A percentile compares a stretch with the other conserved stretches of the same genome.
Evolutionary conservation across 1,284 basidiomycete genomes (phyloP).

Genomic region (Lentinula novae-zelandiae): DNA sequence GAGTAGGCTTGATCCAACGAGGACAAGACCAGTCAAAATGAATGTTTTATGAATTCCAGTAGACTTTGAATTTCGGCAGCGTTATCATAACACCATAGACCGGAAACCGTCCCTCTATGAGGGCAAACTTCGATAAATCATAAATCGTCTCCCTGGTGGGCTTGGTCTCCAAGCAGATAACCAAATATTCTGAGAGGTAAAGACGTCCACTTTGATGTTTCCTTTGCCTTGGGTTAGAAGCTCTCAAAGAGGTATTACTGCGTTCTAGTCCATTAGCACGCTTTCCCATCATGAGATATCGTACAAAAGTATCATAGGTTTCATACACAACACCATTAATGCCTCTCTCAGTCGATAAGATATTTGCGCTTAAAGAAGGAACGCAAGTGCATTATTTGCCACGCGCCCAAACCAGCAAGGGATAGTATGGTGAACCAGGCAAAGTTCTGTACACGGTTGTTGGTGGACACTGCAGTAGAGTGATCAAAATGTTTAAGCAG

Average conservation of each 20-base stretch:
- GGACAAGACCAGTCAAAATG: conserved; percentile 26
- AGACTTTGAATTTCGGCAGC: neutral
- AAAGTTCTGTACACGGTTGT: conserved; percentile 88
- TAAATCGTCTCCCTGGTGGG: too few species aligned
- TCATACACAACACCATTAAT: neutral
- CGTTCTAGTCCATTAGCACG: neutral
- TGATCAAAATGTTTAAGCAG: conserved; percentile 1
- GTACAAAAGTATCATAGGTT: neutral
- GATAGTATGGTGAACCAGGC: conserved; percentile 85
- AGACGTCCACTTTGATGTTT: too few species aligned
- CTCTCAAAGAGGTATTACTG: neutral
- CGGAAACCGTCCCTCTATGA: too few species aligned
- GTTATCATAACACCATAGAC: neutral
- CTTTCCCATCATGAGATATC: neutral
- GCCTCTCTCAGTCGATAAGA: conserved; percentile 71
- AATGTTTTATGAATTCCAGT: neutral
- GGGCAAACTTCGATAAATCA: too few species aligned
- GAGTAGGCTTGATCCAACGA: conserved; percentile 69
- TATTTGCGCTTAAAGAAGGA: conserved; percentile 97
- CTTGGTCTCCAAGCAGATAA: too few species aligned
- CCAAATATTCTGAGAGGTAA: too few species aligned
- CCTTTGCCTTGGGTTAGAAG: too few species aligned
- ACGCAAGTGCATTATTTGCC: conserved; percentile 93
- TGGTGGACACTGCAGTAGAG: conserved; percentile 75
- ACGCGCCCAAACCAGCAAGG: conserved; percentile 81